Conservation (phyloP, 768 basidiomycete species). For the Phanerochaete sordida region DNA sequence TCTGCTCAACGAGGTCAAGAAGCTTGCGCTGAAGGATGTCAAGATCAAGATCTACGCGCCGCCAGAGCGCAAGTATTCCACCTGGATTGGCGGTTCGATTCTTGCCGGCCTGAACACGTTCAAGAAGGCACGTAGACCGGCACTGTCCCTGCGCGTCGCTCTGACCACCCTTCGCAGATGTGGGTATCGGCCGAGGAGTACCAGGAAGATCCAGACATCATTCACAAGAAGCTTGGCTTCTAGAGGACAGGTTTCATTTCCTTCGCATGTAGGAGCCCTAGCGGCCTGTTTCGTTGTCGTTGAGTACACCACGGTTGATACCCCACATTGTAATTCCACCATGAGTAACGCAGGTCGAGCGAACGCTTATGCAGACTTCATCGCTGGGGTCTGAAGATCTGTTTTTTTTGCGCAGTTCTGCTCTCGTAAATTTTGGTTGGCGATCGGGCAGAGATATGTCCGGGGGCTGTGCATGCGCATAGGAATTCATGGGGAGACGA, state of each 20-base stretch:
- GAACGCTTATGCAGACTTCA: neutral
- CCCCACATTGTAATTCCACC: neutral
- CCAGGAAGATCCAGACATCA: slow-evolving; percentile 98
- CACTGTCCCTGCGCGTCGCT: neutral
- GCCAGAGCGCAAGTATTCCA: slow-evolving; percentile 98
- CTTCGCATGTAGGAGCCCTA: neutral
- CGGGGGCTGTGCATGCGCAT: slow-evolving; percentile 28
- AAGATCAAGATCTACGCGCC: slow-evolving; percentile 99
- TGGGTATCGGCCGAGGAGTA: slow-evolving; percentile 99
- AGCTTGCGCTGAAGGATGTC: slow-evolving; percentile 89
- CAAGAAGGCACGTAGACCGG: slow-evolving; percentile 69
- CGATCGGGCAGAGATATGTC: neutral
- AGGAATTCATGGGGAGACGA: slow-evolving; percentile 26
- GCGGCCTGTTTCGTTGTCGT: neutral
- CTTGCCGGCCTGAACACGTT: slow-evolving; percentile 94
- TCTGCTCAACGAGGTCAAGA: slow-evolving; percentile 94
- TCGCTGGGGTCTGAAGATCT: neutral
- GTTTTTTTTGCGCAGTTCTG: too few species aligned
- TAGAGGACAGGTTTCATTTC: slow-evolving; percentile 27
- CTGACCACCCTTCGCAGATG: slow-evolving; percentile 57
- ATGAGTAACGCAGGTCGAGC: neutral
- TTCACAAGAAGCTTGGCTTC: slow-evolving; percentile 92
- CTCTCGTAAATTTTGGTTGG: too few species aligned
- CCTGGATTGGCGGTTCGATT: slow-evolving; percentile 97
- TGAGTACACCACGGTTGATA: slow-evolving; percentile 1